Conservation (phyloP, 164 flowering plant species). For the Amborella trichopoda region DNA sequence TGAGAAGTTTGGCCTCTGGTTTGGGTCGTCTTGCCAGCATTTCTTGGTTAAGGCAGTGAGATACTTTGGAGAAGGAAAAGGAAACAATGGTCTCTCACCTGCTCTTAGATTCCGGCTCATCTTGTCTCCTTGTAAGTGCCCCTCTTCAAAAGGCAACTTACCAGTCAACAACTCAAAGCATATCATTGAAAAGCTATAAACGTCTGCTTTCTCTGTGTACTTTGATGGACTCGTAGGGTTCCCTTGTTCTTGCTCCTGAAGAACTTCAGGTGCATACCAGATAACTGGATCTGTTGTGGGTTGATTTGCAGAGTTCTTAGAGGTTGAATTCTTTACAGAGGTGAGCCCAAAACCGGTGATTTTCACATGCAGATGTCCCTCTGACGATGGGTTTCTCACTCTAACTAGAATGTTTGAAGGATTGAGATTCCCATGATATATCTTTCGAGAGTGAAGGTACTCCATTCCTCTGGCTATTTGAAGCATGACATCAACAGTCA, state of each 20-base stretch:
- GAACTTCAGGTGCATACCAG: conserved; percentile 90
- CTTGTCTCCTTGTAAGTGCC: conserved; percentile 87
- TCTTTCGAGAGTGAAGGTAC: conserved; percentile 57
- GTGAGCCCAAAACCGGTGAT: conserved; percentile 55
- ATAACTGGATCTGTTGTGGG: conserved; percentile 26
- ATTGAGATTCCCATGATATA: conserved; percentile 66
- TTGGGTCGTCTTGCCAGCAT: conserved; percentile 79
- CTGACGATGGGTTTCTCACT: conserved; percentile 28
- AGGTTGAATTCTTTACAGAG: conserved; percentile 13
- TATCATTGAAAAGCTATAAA: conserved; percentile 88
- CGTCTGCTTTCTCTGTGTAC: conserved; percentile 72
- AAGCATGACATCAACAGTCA: conserved; percentile 73
- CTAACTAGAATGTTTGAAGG: conserved; percentile 54
- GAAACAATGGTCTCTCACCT: conserved; percentile 90
- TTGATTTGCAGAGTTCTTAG: conserved; percentile 14
- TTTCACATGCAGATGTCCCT: conserved; percentile 54
- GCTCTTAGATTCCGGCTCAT: conserved; percentile 66
- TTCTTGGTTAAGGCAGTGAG: conserved; percentile 51
- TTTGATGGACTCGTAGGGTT: conserved; percentile 15
- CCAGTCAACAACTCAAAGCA: conserved; percentile 83
- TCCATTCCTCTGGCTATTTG: conserved; percentile 96
- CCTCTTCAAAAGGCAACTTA: conserved; percentile 78
- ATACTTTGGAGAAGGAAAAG: conserved; percentile 58
- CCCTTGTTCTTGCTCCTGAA: conserved; percentile 42
- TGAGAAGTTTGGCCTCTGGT: conserved; percentile 60